Evolutionary conservation across 805 yeast genomes (phyloP).

Genomic region (Sugiyamaella floridensis): DNA sequence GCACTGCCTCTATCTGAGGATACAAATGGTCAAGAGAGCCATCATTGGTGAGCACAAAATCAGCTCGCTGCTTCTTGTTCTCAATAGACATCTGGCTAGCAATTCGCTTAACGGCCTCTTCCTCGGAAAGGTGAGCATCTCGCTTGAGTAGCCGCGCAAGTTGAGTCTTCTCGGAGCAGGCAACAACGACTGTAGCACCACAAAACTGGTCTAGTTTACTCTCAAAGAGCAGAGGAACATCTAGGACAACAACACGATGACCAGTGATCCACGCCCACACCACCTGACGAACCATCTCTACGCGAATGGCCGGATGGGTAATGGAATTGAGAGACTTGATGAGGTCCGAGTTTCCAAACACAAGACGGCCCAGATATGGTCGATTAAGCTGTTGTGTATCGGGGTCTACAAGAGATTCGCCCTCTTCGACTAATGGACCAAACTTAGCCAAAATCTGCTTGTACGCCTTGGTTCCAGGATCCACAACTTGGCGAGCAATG

Average conservation of each 20-base stretch:
- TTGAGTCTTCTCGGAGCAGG: slow-evolving; percentile 55
- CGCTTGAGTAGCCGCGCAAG: slow-evolving; percentile 55
- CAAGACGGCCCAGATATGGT: slow-evolving; percentile 65
- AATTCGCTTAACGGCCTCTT: slow-evolving; percentile 69
- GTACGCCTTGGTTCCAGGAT: slow-evolving; percentile 72
- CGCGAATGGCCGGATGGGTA: slow-evolving; percentile 81
- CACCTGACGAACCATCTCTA: slow-evolving; percentile 54
- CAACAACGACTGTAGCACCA: slow-evolving; percentile 61
- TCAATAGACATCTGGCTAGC: slow-evolving; percentile 65
- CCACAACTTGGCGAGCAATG: slow-evolving; percentile 79
- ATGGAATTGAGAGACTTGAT: slow-evolving; percentile 59
- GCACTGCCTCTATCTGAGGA: slow-evolving; percentile 36
- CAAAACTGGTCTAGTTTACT: slow-evolving; percentile 63
- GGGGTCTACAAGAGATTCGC: slow-evolving; percentile 20
- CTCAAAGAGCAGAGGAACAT: slow-evolving; percentile 88
- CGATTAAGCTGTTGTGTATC: slow-evolving; percentile 45
- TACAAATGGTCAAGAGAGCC: slow-evolving; percentile 39
- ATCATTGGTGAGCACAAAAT: slow-evolving; percentile 61
- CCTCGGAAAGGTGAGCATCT: slow-evolving; percentile 55
- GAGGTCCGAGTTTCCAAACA: slow-evolving; percentile 61
- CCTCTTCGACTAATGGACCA: slow-evolving; percentile 37
- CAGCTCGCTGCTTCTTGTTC: slow-evolving; percentile 53
- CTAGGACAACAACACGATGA: slow-evolving; percentile 60
- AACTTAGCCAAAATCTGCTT: slow-evolving; percentile 57
- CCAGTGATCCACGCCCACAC: slow-evolving; percentile 52